Evolutionary conservation across 306 rosid genomes (phyloP), one percentile per base, ranked within the genome.

Genomic region (Lablab purpureus): DNA sequence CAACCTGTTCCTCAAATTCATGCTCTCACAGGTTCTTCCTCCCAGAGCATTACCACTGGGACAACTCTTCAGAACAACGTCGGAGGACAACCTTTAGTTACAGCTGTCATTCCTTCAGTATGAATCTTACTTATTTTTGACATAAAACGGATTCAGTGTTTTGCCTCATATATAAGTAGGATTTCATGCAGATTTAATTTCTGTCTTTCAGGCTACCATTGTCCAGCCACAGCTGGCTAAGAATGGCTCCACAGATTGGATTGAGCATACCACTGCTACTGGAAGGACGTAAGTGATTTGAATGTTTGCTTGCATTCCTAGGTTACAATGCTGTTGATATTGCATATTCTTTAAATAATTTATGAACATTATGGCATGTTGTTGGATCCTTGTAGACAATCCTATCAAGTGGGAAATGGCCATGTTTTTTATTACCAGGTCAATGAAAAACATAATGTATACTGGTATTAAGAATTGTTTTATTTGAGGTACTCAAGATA

Each of bases 211-310:
- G 98, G 91, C 80, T 56, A 50, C 87, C 18, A 71, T 32, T 77
- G 54, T 70, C 75, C 91, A 64, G 83, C 84, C 83, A 67, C 70
- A 65, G 74, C 70, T 71, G 28, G 11, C 68, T 3, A 85, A 81
- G 43, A 87, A 69, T 84, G 84, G 89, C 52, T 78, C 87, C 34
- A 81, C 97, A 12, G 94, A 89, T 65, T 94, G 97, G 98, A 92
- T 80, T 56, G 98, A 94, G 80, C 98, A 94, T 84, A 82, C 86
- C 37, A 86, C 97, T 82, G 87, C 94, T 82, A 90, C 85, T 80
- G 98, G 97, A 84, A 90, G 93, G 85, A 92, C 86, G 97, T 94
- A 88, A 50, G 63, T 60, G 67, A 67, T 75, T 92, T 36, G 54
- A 54, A 71, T 78, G 34, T 64, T 51, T 82, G 37, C 68, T 75